phyloP scores from a whole-genome alignment of 176 grass and related monocot species.

The Paspalum notatum region DNA sequence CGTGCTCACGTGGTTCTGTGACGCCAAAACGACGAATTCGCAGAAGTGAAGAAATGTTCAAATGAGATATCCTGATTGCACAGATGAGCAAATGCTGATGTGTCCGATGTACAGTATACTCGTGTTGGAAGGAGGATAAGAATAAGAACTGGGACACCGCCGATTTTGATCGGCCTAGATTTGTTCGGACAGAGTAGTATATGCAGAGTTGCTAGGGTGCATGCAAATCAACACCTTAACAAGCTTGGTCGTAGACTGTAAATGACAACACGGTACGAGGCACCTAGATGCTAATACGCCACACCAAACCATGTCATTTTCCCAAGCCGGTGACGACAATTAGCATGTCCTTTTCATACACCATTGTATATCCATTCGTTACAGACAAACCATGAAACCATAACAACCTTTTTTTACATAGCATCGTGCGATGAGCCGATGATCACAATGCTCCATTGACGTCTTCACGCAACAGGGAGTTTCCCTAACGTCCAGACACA shows the following conservation, averaged over 20 bases:
- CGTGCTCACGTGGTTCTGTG: not conserved
- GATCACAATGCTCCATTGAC: not conserved
- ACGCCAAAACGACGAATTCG: slow-evolving; percentile 17
- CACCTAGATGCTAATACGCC: too few species aligned
- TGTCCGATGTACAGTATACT: too few species aligned
- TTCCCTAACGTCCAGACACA: not conserved
- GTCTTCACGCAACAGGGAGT: not conserved
- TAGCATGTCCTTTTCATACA: not conserved
- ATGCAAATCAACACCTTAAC: too few species aligned
- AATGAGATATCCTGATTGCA: not conserved
- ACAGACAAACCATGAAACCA: not conserved
- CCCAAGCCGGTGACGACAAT: not conserved
- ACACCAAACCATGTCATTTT: not conserved
- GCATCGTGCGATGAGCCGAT: not conserved
- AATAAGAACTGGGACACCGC: too few species aligned
- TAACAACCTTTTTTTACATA: not conserved
- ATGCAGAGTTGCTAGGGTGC: too few species aligned
- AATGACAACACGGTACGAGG: too few species aligned
- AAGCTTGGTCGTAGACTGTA: too few species aligned
- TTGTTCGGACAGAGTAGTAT: too few species aligned
- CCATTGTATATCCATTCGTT: not conserved
- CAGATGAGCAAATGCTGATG: too few species aligned
- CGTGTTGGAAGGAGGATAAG: too few species aligned
- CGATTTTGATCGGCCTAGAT: too few species aligned
- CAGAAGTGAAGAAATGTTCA: slow-evolving; percentile 31